Evolutionary conservation across 179 eudicot species (phyloP).

Genomic region (Spergularia azorica): DNA sequence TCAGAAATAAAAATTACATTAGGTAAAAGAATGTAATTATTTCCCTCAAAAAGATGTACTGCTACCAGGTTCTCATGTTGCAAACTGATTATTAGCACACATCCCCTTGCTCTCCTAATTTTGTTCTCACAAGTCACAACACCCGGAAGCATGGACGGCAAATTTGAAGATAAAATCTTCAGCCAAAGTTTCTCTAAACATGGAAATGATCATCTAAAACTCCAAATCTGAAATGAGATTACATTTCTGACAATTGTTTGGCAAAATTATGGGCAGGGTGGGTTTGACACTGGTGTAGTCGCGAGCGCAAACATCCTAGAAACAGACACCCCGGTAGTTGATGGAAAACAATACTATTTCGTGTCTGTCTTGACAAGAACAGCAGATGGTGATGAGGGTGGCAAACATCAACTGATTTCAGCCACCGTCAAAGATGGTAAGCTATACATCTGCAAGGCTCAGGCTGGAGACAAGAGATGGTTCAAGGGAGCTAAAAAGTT

Average conservation of each 20-base stretch:
- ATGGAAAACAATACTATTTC: slow-evolving; percentile 71
- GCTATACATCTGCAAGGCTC: slow-evolving; percentile 97
- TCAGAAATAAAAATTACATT: no score
- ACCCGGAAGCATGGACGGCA: neutral
- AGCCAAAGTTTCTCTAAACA: neutral
- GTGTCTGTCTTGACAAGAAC: slow-evolving; percentile 87
- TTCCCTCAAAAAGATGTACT: neutral
- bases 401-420: slow-evolving; percentile 84
- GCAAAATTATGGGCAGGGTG: slow-evolving; percentile 58
- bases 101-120: neutral
- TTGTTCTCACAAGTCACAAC: neutral
- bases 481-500: slow-evolving; percentile 89
- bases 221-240: neutral
- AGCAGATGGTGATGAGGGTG: slow-evolving; percentile 97
- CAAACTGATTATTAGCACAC: neutral
- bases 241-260: slow-evolving; percentile 4
- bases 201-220: neutral
- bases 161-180: neutral
- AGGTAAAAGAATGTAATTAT: no score
- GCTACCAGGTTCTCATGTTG: neutral
- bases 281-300: slow-evolving; percentile 71
- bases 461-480: slow-evolving; percentile 99
- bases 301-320: slow-evolving; percentile 90
- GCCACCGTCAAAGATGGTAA: slow-evolving; percentile 88
- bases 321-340: slow-evolving; percentile 47